phyloP scores from a whole-genome alignment of 305 asterid species.

The Rubia balearica region DNA sequence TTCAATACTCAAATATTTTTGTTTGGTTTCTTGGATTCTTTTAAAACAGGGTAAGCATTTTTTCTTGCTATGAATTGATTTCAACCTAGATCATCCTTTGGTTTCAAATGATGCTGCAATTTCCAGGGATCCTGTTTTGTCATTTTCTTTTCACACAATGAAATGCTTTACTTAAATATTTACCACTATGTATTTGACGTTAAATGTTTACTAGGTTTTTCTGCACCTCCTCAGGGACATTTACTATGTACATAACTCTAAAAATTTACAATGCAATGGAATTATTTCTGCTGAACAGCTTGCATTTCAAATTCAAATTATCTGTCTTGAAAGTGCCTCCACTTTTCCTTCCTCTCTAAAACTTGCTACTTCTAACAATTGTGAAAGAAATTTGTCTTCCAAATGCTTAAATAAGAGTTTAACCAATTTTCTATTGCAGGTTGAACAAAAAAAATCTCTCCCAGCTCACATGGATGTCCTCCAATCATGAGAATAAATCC shows the following conservation, averaged over 20 bases:
- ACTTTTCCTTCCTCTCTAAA: slow-evolving; percentile 44
- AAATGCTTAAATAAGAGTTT: slow-evolving; percentile 2
- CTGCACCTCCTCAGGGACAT: slow-evolving; percentile 85
- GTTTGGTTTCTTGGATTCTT: too few species aligned
- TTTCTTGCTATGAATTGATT: too few species aligned
- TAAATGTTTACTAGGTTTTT: slow-evolving; percentile 47
- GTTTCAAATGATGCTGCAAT: too few species aligned
- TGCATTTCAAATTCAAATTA: slow-evolving; percentile 59
- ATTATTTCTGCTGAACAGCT: slow-evolving; percentile 36
- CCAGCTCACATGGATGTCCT: slow-evolving; percentile 97
- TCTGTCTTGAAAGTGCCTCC: slow-evolving; percentile 77
- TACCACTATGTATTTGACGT: background rate
- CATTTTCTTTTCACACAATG: background rate
- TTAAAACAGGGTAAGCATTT: too few species aligned
- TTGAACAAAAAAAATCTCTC: slow-evolving; percentile 95
- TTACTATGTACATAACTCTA: slow-evolving; percentile 57
- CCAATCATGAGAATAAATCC: slow-evolving; percentile 99
- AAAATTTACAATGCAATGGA: slow-evolving; percentile 23
- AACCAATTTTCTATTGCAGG: slow-evolving; percentile 35
- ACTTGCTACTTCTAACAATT: background rate
- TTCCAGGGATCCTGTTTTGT: background rate
- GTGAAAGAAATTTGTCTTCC: background rate
- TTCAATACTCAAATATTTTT: too few species aligned
- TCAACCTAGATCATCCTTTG: too few species aligned
- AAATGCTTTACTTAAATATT: background rate